These are phyloP conservation scores for Pseudocercospora musae DNA, from an alignment of 2,329 filamentous ascomycete genomes.

Conservation along the genomic window DNA sequence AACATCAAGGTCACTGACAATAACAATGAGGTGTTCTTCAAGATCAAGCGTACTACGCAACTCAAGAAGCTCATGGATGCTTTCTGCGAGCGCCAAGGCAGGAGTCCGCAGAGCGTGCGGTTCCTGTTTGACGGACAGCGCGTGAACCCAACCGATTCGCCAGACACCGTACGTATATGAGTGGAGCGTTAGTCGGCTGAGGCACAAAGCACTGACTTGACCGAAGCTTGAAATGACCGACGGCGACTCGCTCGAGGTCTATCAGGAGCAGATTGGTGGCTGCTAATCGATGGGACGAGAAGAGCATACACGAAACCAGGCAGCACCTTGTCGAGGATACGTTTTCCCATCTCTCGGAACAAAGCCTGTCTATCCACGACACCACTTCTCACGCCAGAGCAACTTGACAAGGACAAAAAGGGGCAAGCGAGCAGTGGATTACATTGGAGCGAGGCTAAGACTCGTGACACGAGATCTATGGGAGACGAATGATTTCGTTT, in stretches of 20 bases:
- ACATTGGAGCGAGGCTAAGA: background rate
- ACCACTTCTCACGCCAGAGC: background rate
- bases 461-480: background rate
- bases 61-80: conserved; percentile 98
- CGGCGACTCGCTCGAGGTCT: conserved; percentile 92
- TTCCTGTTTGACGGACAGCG: conserved; percentile 96
- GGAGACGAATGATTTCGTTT: background rate
- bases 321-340: background rate
- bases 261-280: conserved; percentile 96
- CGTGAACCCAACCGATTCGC: conserved; percentile 84
- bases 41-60: conserved; percentile 96
- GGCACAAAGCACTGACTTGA: background rate
- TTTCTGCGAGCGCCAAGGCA: conserved; percentile 95
- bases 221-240: conserved; percentile 90
- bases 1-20: conserved; percentile 99
- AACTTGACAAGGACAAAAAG: background rate
- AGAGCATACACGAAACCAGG: background rate
- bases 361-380: background rate
- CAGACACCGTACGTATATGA: conserved; percentile 71
- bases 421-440: background rate
- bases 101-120: conserved; percentile 76
- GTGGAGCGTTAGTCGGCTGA: background rate
- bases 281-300: conserved; percentile 11
- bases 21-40: conserved; percentile 99
- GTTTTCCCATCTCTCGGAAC: background rate